Evolutionary conservation across 2,329 filamentous ascomycete genomes (phyloP), one percentile per base, ranked within the genome.

Genomic region (Bipolaris gigantea): DNA sequence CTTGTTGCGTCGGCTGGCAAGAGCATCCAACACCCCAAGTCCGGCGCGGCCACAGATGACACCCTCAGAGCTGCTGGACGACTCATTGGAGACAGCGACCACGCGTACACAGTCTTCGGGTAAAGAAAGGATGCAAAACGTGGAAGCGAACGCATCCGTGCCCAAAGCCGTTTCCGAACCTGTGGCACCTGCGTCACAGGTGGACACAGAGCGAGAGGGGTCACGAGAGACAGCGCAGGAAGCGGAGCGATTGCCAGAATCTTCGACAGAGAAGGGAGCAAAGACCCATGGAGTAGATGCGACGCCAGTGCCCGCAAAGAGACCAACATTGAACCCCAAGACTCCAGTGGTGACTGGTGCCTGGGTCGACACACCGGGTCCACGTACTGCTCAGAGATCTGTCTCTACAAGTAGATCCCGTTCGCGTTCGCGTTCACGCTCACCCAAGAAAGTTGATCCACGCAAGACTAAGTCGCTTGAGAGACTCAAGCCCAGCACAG

Each of bases 291-390:
- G 64, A 1, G 41, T 65, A 9, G 64, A 72, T 42, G 61, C 59
- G 5, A 74, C 70, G 18, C 70, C 72, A 16, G 59, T 69, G 46
- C 67, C 70, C 21, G 48, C 53, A 21, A 62, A 67, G 19, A 63
- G 47, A 5, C 52, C 66, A 3, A 39, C 60, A 23, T 41, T 67
- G 7, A 60, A 67, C 16, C 62, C 71, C 5, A 77, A 77, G 51
- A 80, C 78, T 3, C 78, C 79, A 11, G 62, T 75, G 2, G 77
- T 80, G 6, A 79, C 75, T 41, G 79, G 79, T 21, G 79, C 74
- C 21, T 80, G 79, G 79, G 64, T 80, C 30, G 78, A 80, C 38
- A 81, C 79, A 3, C 77, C 77, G 27, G 72, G 61, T 3, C 68
- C 66, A n/a, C 65, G 64, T 16, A 67, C 67, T 18, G 36, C 48